Evolutionary conservation across 768 basidiomycete species (phyloP), one percentile per base, ranked within the genome.

Genomic region (Suillus clintonianus): DNA sequence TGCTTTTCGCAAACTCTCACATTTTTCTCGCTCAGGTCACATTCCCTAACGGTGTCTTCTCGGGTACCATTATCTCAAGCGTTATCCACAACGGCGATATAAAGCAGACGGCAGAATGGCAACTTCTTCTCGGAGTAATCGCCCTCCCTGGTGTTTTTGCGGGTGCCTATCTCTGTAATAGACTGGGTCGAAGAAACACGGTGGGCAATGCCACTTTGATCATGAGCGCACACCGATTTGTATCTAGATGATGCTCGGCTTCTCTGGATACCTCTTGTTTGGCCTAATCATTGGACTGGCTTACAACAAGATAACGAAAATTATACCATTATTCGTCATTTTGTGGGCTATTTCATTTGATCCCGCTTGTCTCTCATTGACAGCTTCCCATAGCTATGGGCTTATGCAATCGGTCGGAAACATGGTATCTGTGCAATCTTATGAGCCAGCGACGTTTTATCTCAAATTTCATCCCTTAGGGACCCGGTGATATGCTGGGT

Each of bases 361-460:
- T 59, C 15, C 37, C 36, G 37, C 51, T 42, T 41, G 58, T 37
- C 50, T 15, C 22, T 65, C 51, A n/a, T 56, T 68, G 30, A 64
- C 19, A 42, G 8, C n/a, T 13, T 39, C 41, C 55, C 57, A 8
- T 62, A 88, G 86, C 67, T 91, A 89, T 71, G 90, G 87, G 3
- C 75, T 89, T 60, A 89, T 91, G 89, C 86, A 89, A 67, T 89
- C 86, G 4, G 83, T 81, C 51, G 89, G 89, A n/a, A 90, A 90
- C 68, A 55, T 90, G 76, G 86, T 84, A 70, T 43, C 77, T 70
- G 24, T 22, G 17, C 41, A 47, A 41, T 42, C 24, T 24, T 43
- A 14, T 32, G 64, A 36, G 27, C 17, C 59, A 27, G n/a, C 15
- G 57, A 47, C 27, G 10, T 53, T 56, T 27, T 11, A 36, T 27